Conservation (phyloP, 768 basidiomycete species). For the Xanthoconium purpureum region DNA sequence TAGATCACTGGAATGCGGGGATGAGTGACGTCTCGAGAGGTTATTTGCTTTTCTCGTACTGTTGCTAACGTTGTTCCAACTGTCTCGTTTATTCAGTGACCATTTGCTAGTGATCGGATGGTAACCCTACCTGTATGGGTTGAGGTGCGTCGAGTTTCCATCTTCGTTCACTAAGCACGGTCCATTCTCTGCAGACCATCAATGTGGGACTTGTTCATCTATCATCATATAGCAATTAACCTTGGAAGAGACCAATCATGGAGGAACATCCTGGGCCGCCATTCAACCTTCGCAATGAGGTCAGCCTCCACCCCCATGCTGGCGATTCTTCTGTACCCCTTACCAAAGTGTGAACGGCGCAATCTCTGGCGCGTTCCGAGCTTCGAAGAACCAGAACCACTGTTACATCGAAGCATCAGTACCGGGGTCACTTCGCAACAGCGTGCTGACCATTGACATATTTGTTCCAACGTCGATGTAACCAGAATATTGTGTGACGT, state of each 20-base stretch:
- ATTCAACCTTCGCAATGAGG: constrained; percentile 40
- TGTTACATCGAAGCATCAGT: constrained; percentile 21
- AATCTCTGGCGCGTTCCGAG: constrained; percentile 54
- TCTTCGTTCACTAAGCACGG: constrained; percentile 61
- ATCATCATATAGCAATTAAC: constrained; percentile 21
- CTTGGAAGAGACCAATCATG: constrained; percentile 67
- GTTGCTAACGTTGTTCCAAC: constrained; percentile 70
- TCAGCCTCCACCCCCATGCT: not conserved
- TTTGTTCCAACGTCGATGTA: constrained; percentile 56
- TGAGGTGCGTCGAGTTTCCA: constrained; percentile 47
- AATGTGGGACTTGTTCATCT: not conserved
- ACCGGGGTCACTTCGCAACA: not conserved
- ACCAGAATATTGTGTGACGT: constrained; percentile 57
- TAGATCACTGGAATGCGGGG: constrained; percentile 51
- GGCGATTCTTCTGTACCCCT: not conserved
- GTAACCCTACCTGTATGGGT: constrained; percentile 52
- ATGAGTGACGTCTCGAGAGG: not conserved
- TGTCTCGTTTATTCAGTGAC: constrained; percentile 18
- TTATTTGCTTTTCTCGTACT: constrained; percentile 37
- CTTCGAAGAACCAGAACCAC: constrained; percentile 79
- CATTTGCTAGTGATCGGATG: not conserved
- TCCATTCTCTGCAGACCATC: constrained; percentile 47
- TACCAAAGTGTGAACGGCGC: constrained; percentile 69
- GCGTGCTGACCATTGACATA: constrained; percentile 51
- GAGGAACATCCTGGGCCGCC: constrained; percentile 63